Evolutionary conservation across 495 filamentous ascomycete genomes (phyloP).

Genomic region (Rostrohypoxylon terebratum): DNA sequence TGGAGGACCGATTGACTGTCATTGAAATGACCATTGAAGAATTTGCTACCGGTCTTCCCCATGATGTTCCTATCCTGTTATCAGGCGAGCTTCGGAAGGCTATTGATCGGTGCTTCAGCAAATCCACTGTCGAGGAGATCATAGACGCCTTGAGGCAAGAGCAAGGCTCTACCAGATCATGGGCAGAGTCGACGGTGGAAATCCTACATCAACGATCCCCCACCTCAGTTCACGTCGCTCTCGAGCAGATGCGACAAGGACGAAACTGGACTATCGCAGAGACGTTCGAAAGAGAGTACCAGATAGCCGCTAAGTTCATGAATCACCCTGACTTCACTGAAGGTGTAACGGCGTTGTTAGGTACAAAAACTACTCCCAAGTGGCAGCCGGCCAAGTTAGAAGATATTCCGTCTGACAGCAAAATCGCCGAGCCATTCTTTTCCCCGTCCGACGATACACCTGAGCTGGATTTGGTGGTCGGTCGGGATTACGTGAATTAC

Average conservation of each 20-base stretch:
- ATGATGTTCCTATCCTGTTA: constrained; percentile 72
- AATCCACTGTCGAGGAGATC: constrained; percentile 75
- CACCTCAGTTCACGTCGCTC: constrained; percentile 82
- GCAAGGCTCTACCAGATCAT: constrained; percentile 62
- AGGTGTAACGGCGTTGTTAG: constrained; percentile 81
- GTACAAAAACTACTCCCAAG: constrained; percentile 70
- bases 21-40: constrained; percentile 93
- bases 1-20: constrained; percentile 70
- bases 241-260: constrained; percentile 82
- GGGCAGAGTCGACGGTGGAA: constrained; percentile 79
- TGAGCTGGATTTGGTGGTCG: constrained; percentile 63
- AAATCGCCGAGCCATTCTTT: constrained; percentile 72
- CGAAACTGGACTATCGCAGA: constrained; percentile 78
- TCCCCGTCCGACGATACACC: constrained; percentile 50
- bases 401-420: constrained; percentile 62
- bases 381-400: constrained; percentile 80
- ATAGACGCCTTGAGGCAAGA: constrained; percentile 73
- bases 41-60: constrained; percentile 83
- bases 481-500: constrained; percentile 70
- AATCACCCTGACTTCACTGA: constrained; percentile 84
- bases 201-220: constrained; percentile 82
- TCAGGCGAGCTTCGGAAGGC: constrained; percentile 73
- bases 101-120: constrained; percentile 85
- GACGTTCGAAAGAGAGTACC: constrained; percentile 84
- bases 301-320: constrained; percentile 88